Percentiles rank a stretch among this genome's conserved stretches.
phyloP scores from a whole-genome alignment of 1,284 basidiomycete species.

The Neolentinus lepideus region DNA sequence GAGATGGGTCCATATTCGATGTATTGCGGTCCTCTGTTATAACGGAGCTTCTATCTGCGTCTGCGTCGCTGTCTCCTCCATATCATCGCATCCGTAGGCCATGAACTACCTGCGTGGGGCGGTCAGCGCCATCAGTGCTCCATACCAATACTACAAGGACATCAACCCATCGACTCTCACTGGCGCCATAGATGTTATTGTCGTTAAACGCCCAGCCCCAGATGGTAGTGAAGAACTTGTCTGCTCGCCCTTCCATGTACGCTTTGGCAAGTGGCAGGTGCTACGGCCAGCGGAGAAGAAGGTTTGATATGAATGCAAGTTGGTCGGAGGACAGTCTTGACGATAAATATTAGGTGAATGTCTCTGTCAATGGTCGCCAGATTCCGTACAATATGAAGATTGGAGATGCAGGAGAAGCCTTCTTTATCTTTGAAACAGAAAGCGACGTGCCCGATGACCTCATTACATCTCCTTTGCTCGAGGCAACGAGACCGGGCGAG shows the following conservation, averaged over 20 bases:
- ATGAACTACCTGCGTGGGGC: conserved; percentile 84
- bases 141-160: conserved; percentile 83
- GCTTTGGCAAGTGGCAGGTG: conserved; percentile 98
- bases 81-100: conserved; percentile 2
- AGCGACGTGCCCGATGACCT: conserved; percentile 90
- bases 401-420: conserved; percentile 96
- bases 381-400: conserved; percentile 99
- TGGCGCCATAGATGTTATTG: conserved; percentile 96
- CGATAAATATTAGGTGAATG: conserved; percentile 54
- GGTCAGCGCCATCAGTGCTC: conserved; percentile 72
- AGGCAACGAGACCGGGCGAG: conserved; percentile 47
- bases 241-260: conserved; percentile 96
- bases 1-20: background rate
- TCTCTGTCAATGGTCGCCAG: conserved; percentile 73
- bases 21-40: background rate
- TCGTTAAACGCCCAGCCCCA: conserved; percentile 67
- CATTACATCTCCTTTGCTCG: conserved; percentile 87
- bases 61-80: too few relatives aligned
- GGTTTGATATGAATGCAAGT: conserved; percentile 33
- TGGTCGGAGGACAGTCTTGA: background rate
- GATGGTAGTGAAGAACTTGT: conserved; percentile 68
- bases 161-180: conserved; percentile 94
- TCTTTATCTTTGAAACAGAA: conserved; percentile 98
- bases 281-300: conserved; percentile 93
- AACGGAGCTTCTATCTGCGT: too few relatives aligned